Percentiles rank a stretch among this genome's conserved stretches.
phyloP scores from a whole-genome alignment of 2,329 filamentous ascomycete species.

The Talaromyces sp. region DNA sequence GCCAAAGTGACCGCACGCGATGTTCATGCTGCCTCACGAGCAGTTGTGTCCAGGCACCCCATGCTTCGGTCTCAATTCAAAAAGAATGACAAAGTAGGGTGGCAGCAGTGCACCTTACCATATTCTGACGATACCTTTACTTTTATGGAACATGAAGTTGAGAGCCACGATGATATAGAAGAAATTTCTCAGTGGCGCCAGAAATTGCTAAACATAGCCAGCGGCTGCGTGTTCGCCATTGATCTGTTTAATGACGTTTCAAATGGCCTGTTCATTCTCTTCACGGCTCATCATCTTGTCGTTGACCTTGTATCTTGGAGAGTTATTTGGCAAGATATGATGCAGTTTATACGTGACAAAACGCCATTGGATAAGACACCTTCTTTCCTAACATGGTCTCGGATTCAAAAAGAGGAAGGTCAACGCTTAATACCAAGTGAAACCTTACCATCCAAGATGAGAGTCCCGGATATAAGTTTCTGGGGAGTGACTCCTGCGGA shows the following conservation, averaged over 20 bases:
- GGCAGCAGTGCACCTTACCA: conserved; percentile 6
- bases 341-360: conserved; percentile 4
- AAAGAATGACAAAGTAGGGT: conserved; percentile 5
- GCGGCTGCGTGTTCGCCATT: background rate
- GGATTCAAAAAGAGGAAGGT: background rate
- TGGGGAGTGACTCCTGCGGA: background rate
- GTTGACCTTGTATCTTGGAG: conserved; percentile 18
- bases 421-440: background rate
- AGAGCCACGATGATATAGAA: background rate
- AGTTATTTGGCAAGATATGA: conserved; percentile 15
- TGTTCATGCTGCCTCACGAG: conserved; percentile 7
- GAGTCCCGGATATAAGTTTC: background rate
- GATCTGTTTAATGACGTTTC: background rate
- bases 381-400: background rate
- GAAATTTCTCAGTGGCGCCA: background rate
- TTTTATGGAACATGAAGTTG: background rate
- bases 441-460: background rate
- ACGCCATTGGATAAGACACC: background rate
- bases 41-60: conserved; percentile 13
- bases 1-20: background rate
- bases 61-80: conserved; percentile 18
- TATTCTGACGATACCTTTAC: background rate
- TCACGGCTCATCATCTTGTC: conserved; percentile 15
- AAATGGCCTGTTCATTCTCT: conserved; percentile 5
- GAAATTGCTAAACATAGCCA: background rate